Percentiles rank a stretch among this genome's conserved stretches.
These are phyloP conservation scores for Gryganskiella cystojenkinii DNA, from an alignment of 192 early-diverging fungal genomes.

Conservation along the genomic window DNA sequence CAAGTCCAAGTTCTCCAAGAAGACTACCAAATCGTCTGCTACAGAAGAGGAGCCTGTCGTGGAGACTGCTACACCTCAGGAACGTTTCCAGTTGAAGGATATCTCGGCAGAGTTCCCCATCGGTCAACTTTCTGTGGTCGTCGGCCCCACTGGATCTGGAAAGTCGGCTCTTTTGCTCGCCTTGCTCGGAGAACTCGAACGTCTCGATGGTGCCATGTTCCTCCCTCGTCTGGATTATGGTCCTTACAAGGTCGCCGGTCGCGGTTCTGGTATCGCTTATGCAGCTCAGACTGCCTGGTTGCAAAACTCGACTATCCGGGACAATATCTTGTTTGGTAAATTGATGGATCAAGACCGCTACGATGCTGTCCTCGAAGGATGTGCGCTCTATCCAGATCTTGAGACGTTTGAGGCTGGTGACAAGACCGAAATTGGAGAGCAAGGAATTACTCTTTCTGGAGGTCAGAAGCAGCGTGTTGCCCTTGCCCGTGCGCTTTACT, in stretches of 20 bases:
- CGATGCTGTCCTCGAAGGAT: conserved; percentile 81
- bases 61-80: conserved; percentile 16
- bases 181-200: conserved; percentile 85
- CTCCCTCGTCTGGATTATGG: conserved; percentile 60
- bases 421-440: conserved; percentile 93
- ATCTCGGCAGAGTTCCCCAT: conserved; percentile 74
- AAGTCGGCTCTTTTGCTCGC: conserved; percentile 87
- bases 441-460: conserved; percentile 82
- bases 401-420: conserved; percentile 88
- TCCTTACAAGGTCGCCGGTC: conserved; percentile 11
- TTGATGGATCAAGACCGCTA: conserved; percentile 81
- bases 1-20: conserved; percentile 23
- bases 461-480: conserved; percentile 90
- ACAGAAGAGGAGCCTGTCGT: conserved; percentile 22
- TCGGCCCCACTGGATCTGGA: conserved; percentile 90
- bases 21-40: neutral
- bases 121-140: conserved; percentile 79
- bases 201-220: conserved; percentile 52
- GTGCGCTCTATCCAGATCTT: conserved; percentile 88
- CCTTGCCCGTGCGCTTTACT: conserved; percentile 89
- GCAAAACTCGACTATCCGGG: conserved; percentile 78
- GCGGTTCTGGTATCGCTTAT: conserved; percentile 77
- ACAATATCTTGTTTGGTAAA: conserved; percentile 91
- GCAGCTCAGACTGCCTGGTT: conserved; percentile 80
- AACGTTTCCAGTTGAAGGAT: conserved; percentile 68